Conservation (phyloP, 768 basidiomycete genomes). For the Cystofilobasidium macerans region DNA sequence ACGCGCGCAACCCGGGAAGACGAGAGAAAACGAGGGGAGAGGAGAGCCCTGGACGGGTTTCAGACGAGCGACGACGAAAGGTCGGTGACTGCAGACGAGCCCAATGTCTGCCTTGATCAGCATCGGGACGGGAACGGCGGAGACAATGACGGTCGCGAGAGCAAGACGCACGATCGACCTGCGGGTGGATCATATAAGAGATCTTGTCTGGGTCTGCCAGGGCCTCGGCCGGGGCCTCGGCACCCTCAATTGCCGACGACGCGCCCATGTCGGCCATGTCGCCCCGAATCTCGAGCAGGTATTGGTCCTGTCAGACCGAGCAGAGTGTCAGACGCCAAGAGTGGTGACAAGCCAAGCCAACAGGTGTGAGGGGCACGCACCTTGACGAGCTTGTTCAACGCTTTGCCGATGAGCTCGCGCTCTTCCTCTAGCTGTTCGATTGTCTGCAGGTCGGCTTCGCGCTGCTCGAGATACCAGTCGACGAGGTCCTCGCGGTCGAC, state of each 20-base stretch:
- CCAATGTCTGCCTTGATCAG: neutral
- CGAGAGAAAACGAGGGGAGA: neutral
- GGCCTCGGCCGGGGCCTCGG: constrained; percentile 6
- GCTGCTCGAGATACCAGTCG: constrained; percentile 90
- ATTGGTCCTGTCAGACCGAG: constrained; percentile 60
- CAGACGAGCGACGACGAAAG: constrained; percentile 23
- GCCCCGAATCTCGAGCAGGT: constrained; percentile 68
- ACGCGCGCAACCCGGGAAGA: neutral
- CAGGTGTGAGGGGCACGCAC: constrained; percentile 41
- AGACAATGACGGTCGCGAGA: neutral
- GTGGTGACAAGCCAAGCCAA: constrained; percentile 2
- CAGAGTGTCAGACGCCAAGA: neutral
- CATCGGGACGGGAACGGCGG: too few species aligned
- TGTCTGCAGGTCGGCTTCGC: constrained; percentile 69
- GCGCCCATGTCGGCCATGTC: constrained; percentile 66
- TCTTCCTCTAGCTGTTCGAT: constrained; percentile 83
- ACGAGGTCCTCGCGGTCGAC: constrained; percentile 82
- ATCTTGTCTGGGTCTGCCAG: constrained; percentile 18
- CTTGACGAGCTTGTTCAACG: constrained; percentile 81
- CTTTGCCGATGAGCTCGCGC: constrained; percentile 77
- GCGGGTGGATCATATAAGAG: constrained; percentile 27
- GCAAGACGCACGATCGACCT: constrained; percentile 24
- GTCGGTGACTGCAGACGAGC: constrained; percentile 21
- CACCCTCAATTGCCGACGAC: constrained; percentile 8
- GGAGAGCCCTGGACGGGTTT: neutral